Conservation (phyloP, 352 stramenopile genomes). For the Blastocystis sp. region DNA sequence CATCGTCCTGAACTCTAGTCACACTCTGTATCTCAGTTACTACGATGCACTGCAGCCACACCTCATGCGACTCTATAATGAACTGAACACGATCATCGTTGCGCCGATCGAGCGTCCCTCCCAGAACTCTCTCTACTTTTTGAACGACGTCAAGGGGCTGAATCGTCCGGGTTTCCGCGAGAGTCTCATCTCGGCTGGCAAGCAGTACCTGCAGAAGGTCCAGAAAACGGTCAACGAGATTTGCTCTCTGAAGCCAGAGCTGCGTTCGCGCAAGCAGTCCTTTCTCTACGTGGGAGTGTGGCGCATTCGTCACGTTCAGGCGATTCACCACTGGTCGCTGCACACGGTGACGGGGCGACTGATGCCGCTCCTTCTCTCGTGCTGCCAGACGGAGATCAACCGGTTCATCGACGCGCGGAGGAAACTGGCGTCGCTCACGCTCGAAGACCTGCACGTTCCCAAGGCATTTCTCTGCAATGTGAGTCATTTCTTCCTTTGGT, state of each 20-base stretch:
- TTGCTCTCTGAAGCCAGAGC: not conserved
- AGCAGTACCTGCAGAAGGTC: not conserved
- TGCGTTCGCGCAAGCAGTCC: not conserved
- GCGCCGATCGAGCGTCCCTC: not conserved
- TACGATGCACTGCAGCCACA: not conserved
- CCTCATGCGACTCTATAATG: not conserved
- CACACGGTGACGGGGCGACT: not conserved
- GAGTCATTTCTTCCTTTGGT: no score
- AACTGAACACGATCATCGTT: not conserved
- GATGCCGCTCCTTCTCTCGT: not conserved
- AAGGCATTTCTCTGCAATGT: slow-evolving; percentile 12
- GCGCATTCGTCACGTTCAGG: not conserved
- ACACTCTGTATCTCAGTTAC: slow-evolving; percentile 21
- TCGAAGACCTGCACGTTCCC: slow-evolving; percentile 17
- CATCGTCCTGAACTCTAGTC: not conserved
- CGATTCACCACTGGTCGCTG: slow-evolving; percentile 1
- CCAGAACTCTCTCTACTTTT: slow-evolving; percentile 14
- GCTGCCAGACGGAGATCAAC: not conserved
- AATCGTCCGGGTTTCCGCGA: not conserved
- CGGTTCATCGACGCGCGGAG: not conserved
- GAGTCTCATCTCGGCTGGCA: not conserved
- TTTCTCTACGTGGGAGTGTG: not conserved
- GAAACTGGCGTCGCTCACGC: not conserved
- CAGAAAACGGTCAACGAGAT: not conserved
- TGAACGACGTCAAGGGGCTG: not conserved